Percentiles rank a stretch among this genome's conserved stretches.
Evolutionary conservation across 2,329 filamentous ascomycete species (phyloP).

Genomic region (Pseudofabraea citricarpa): DNA sequence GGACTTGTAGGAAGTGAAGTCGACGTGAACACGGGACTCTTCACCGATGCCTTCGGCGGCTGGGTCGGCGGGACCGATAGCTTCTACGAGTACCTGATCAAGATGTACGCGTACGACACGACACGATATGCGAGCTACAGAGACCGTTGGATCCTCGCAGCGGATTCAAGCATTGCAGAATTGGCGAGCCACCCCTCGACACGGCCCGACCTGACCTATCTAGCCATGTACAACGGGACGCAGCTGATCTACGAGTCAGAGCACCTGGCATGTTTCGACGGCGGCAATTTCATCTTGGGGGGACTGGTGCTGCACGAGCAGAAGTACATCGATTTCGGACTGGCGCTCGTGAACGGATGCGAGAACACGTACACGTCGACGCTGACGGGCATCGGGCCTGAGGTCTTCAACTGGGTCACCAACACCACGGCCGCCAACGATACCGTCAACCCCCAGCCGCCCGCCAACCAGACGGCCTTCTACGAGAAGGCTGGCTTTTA

Average conservation of each 20-base stretch:
- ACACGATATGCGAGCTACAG: slow-evolving; percentile 58
- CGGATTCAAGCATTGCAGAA: slow-evolving; percentile 69
- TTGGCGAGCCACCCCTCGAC: slow-evolving; percentile 63
- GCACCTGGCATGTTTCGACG: slow-evolving; percentile 72
- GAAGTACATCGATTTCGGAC: slow-evolving; percentile 69
- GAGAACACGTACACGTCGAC: slow-evolving; percentile 68
- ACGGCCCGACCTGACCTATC: slow-evolving; percentile 68
- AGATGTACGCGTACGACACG: slow-evolving; percentile 81
- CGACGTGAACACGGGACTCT: slow-evolving; percentile 58
- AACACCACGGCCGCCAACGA: slow-evolving; percentile 30
- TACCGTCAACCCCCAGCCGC: slow-evolving; percentile 34
- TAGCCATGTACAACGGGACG: slow-evolving; percentile 50
- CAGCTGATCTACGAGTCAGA: slow-evolving; percentile 40
- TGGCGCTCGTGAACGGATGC: slow-evolving; percentile 67
- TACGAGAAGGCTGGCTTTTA: slow-evolving; percentile 69
- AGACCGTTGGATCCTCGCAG: slow-evolving; percentile 71
- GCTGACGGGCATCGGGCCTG: slow-evolving; percentile 71
- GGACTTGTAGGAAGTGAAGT: slow-evolving; percentile 69
- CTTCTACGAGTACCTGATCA: slow-evolving; percentile 87
- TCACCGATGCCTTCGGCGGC: slow-evolving; percentile 62
- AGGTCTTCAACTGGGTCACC: slow-evolving; percentile 61
- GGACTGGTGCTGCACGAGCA: slow-evolving; percentile 62
- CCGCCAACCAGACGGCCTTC: slow-evolving; percentile 47
- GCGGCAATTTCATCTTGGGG: slow-evolving; percentile 80
- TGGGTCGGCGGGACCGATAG: slow-evolving; percentile 77